Base-by-base conservation (phyloP, 139 green algal genomes). In the Gonium pectorale region DNA sequence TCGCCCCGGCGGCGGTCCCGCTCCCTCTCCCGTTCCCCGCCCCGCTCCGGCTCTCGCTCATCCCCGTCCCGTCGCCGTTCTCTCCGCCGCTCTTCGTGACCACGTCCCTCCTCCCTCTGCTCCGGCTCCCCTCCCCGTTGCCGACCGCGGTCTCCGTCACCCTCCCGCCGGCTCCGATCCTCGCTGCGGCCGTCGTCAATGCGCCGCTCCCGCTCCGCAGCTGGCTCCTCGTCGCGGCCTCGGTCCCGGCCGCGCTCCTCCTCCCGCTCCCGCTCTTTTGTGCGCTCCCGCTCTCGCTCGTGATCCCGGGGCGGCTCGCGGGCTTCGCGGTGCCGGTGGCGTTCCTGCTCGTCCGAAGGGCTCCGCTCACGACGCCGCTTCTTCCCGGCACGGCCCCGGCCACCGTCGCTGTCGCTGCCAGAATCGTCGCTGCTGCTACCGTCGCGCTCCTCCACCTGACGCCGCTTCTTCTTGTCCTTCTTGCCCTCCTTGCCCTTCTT, bases 391-490 rank as follows among this genome's bases (percentile, higher is more conserved):
- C n/a, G n/a, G n/a, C n/a, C n/a, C n/a, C n/a, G n/a, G n/a, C n/a
- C 33, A 0, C 63, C 41, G 7, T 60, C 60, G 75, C 59, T 44
- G 56, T 82, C 59, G 43, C 75, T 60, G 59, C 29, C 56, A 13
- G 56, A 56, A 5, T 21, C 56, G 56, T 21, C 24, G 60, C 67
- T 33, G 67, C 40, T 46, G 69, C 44, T 41, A 29, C 73, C 62
- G 3, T 63, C 60, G 46, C 62, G 62, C 62, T 69, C 62, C 17
- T 59, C 43, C 43, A 21, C 11, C 43, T 43, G 41, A 11, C 43
- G 59, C 73, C 29, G 38, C 73, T 81, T 81, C 73, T 68, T 56
- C 51, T 62, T 60, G 43, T 78, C 56, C 74, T 91, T 87, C 35
- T 41, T 41, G 44, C 89, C 86, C 70, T 54, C 38, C 21, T 31